These are phyloP conservation scores for Trichoderma lentiforme DNA, from an alignment of 2,329 filamentous ascomycete species.

Conservation along the genomic window DNA sequence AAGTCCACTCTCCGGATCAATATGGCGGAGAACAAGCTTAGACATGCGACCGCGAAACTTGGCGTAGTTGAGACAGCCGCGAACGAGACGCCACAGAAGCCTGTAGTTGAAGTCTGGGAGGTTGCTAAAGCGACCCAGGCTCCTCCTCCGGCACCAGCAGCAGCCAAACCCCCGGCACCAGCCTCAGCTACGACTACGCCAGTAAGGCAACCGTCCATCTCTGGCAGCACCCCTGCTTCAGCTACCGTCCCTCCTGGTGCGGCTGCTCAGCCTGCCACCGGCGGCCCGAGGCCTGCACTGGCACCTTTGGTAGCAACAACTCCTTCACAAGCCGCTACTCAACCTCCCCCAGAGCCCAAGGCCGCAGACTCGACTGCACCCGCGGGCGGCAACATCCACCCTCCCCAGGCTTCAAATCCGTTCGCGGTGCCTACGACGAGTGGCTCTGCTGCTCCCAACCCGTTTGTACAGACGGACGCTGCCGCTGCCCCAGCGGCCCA, in stretches of 20 bases:
- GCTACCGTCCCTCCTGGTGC: background rate
- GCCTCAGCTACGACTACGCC: slow-evolving; percentile 24
- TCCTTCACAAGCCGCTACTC: slow-evolving; percentile 11
- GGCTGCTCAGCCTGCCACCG: background rate
- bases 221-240: slow-evolving; percentile 20
- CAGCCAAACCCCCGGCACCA: slow-evolving; percentile 6
- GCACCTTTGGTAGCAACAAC: background rate
- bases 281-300: slow-evolving; percentile 21
- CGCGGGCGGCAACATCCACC: slow-evolving; percentile 23
- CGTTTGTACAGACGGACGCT: slow-evolving; percentile 28
- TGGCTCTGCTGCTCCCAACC: slow-evolving; percentile 25
- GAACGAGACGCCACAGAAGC: slow-evolving; percentile 76
- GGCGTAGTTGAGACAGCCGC: slow-evolving; percentile 77
- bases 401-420: slow-evolving; percentile 30
- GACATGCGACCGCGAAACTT: slow-evolving; percentile 66
- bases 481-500: slow-evolving; percentile 21
- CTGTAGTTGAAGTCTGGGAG: slow-evolving; percentile 84
- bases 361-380: background rate
- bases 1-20: slow-evolving; percentile 72
- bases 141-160: slow-evolving; percentile 25
- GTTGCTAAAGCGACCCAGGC: slow-evolving; percentile 59
- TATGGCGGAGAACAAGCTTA: slow-evolving; percentile 70
- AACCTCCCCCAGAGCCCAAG: background rate
- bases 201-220: slow-evolving; percentile 23
- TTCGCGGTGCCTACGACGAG: slow-evolving; percentile 28